Base-by-base conservation (phyloP, 768 basidiomycete species). In the Auriscalpium microsporum region DNA sequence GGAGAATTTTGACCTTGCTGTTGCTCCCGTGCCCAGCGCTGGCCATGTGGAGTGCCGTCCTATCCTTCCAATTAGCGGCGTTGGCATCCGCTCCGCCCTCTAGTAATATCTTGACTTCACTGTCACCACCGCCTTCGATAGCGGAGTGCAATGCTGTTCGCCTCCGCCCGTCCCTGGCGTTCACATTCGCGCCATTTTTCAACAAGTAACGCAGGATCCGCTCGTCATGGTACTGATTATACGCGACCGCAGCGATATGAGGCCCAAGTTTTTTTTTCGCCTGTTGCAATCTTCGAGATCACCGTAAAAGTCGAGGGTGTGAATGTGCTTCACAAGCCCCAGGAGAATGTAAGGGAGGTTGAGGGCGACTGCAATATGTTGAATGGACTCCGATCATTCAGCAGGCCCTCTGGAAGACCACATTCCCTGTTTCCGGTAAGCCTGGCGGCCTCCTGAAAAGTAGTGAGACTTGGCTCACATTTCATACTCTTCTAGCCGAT, bases 361-460 rank as follows among this genome's bases (percentile, higher is more conserved):
- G 35, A 55, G 38, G 36, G 45, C 45, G 13, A 47, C 48, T 14
- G 54, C 54, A 10, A 55, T 38, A 40, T 55, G 54, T 17, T 48
- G 42, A 9, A 55, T 8, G 19, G 54, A 44, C 54, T 49, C 46
- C 11, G 28, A 8, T 38, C 36, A 28, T 48, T 48, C 1, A 13
- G 10, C 23, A 40, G 33, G 2, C 37, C 21, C 35, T 38, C 36
- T 28, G 7, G 8, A 42, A 14, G n/a, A n/a, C n/a, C n/a, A 19
- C 2, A 14, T 17, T 14, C n/a, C 40, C 5, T 40, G 54, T 23
- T 16, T 23, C 21, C 13, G 14, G 36, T 16, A 16, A 16, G 16
- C 8, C 36, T 37, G 38, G 17, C 4, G 45, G 19, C 23, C 28
- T 38, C 4, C 8, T 8, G 28, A 14, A 4, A 21, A n/a, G n/a